Evolutionary conservation across 305 asterid genomes (phyloP), one percentile per base, ranked within the genome.

Genomic region (Lippia alba): DNA sequence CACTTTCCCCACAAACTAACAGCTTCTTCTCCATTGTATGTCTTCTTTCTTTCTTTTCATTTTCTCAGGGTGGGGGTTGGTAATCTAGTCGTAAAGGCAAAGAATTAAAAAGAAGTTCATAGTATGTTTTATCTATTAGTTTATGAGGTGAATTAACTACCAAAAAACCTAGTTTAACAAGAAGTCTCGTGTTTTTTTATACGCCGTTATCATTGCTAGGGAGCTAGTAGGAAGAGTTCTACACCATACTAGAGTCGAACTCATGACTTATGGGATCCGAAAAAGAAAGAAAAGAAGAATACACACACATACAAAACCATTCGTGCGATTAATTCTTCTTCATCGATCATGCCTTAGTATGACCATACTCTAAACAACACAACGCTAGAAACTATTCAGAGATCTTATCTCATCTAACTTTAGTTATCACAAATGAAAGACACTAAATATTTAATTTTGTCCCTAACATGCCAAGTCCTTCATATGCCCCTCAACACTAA

Each of bases 291-390:
- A 24, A 24, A 24, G 3, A 24, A 1, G 3, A 20, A 56, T 61
- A 72, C n/a, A 44, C 8, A 44, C 8, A 56, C 55, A 73, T 60
- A 40, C 56, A 50, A 40, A 70, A 41, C 15, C 56, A 18, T 34
- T 58, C 30, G 30, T 24, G 30, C 33, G 66, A 56, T 68, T 54
- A 69, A 20, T 63, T 68, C 46, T 53, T 14, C 18, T 41, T 32
- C 59, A 61, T 67, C 67, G 34, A 61, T 67, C 67, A 48, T 56
- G 65, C 17, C 69, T 49, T 36, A 18, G 36, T 24, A 24, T 44
- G 36, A 72, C 24, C 66, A 64, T 72, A 48, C 24, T 15, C 57
- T 60, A 61, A 65, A 60, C 54, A 61, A 61, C 57, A 61, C 72
- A 76, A 16, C 18, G 10, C 12, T 12, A 34, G 48, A 56, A 24